phyloP scores from a whole-genome alignment of 306 rosid genomes.

The Cucumis hystrix region DNA sequence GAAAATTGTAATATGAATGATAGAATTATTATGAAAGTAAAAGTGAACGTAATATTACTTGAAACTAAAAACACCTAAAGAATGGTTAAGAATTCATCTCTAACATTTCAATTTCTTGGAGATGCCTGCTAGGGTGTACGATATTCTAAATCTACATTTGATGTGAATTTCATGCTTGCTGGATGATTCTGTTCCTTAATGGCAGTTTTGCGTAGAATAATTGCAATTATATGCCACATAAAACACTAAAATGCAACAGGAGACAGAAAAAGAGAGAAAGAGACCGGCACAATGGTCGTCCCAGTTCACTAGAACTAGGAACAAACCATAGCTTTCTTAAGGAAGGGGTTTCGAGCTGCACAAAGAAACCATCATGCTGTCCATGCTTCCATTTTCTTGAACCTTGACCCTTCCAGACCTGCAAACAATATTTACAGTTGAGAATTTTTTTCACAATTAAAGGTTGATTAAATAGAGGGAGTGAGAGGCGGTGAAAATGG shows the following conservation, averaged over 20 bases:
- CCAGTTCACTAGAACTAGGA: conserved; percentile 71
- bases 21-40: not conserved
- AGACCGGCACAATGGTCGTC: conserved; percentile 86
- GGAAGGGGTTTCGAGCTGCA: conserved; percentile 75
- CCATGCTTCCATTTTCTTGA: conserved; percentile 92
- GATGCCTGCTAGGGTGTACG: not conserved
- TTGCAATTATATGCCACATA: not conserved
- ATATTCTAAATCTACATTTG: not conserved
- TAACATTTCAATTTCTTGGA: not conserved
- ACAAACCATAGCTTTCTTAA: conserved; percentile 79
- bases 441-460: not conserved
- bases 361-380: conserved; percentile 80
- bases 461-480: not conserved
- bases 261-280: conserved; percentile 14
- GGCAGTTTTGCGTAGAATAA: not conserved
- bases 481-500: not conserved
- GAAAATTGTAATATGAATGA: not conserved
- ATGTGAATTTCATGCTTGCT: not conserved
- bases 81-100: not conserved
- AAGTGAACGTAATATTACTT: not conserved
- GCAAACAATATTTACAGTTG: not conserved
- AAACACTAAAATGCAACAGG: not conserved
- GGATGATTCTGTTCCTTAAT: not conserved
- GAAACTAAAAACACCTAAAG: not conserved
- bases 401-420: conserved; percentile 99